Evolutionary conservation across 805 yeast species (phyloP).

Genomic region (Starmerella roubikii): DNA sequence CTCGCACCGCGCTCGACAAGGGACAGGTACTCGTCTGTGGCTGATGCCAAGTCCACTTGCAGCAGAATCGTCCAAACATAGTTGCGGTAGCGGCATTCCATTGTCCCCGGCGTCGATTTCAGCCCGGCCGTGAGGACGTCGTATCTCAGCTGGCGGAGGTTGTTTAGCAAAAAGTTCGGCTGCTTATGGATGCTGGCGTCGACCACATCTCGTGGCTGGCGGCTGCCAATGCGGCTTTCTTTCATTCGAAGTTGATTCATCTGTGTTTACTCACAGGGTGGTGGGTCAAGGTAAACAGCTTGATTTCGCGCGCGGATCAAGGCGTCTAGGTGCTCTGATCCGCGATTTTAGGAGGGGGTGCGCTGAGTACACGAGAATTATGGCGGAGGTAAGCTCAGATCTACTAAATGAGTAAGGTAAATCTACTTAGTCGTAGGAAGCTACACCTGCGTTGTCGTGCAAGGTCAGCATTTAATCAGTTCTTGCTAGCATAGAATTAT

Average conservation of each 20-base stretch:
- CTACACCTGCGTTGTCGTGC: no score
- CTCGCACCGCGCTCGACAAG: slow-evolving; percentile 46
- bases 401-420: no score
- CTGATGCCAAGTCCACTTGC: slow-evolving; percentile 37
- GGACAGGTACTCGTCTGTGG: slow-evolving; percentile 41
- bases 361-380: no score
- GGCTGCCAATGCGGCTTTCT: slow-evolving; percentile 6
- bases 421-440: no score
- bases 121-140: slow-evolving; percentile 38
- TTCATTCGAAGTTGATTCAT: slow-evolving; percentile 5
- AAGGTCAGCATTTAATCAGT: no score
- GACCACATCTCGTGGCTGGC: slow-evolving; percentile 31
- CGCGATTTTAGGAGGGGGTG: no score
- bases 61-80: slow-evolving; percentile 73
- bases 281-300: no score
- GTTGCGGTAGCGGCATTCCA: slow-evolving; percentile 50
- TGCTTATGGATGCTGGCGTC: slow-evolving; percentile 33
- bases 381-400: no score
- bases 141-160: slow-evolving; percentile 42
- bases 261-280: no score
- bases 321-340: no score
- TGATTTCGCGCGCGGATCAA: no score
- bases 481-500: no score
- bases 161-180: slow-evolving; percentile 33
- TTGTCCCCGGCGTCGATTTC: slow-evolving; percentile 7